Conservation (phyloP, 2,329 filamentous ascomycete species). For the Trichoderma sp. region DNA sequence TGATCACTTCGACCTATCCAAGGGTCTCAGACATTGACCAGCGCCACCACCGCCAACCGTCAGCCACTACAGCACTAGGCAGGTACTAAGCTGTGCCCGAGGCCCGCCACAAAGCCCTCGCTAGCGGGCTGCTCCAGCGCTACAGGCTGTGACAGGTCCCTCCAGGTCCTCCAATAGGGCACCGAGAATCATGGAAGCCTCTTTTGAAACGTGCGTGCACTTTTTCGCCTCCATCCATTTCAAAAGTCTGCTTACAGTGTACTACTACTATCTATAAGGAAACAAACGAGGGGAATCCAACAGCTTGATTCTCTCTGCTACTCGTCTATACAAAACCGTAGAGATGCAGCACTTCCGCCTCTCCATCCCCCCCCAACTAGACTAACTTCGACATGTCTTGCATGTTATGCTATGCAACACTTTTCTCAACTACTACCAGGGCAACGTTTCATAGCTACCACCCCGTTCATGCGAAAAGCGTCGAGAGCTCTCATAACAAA, state of each 20-base stretch:
- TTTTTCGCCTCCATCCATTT: neutral
- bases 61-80: too few relatives aligned
- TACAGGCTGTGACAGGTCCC: neutral
- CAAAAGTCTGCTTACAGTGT: too few relatives aligned
- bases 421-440: neutral
- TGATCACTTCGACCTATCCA: neutral
- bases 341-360: neutral
- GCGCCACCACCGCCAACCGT: neutral
- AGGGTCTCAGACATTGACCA: neutral
- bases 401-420: neutral
- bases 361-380: neutral
- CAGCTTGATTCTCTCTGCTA: neutral
- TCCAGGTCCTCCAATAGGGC: neutral
- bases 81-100: neutral
- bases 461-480: neutral
- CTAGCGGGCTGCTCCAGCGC: neutral
- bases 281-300: neutral
- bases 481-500: neutral
- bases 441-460: neutral
- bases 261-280: neutral
- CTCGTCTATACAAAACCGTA: neutral
- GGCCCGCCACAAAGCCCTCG: neutral
- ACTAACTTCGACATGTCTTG: neutral
- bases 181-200: neutral
- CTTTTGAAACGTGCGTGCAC: neutral